Conservation (phyloP, 108 stramenopile species). For the Chaetoceros tenuissimus region DNA sequence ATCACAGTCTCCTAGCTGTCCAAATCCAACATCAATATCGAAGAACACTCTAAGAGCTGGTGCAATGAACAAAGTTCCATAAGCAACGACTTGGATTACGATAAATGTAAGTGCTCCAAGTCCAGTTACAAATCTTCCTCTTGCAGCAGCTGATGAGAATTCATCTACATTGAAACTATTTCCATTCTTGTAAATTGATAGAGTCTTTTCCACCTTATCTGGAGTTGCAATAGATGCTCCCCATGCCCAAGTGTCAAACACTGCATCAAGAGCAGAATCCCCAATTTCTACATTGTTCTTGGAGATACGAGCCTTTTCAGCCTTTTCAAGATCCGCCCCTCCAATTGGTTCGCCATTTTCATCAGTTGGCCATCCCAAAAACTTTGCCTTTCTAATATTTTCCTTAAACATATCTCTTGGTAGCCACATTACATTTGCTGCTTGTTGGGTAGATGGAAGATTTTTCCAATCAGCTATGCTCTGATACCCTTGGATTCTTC, state of each 20-base stretch:
- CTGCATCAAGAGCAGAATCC: slow-evolving; percentile 33
- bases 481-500: slow-evolving; percentile 16
- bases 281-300: slow-evolving; percentile 17
- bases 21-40: slow-evolving; percentile 26
- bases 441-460: slow-evolving; percentile 18
- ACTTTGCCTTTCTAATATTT: slow-evolving; percentile 20
- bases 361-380: slow-evolving; percentile 25
- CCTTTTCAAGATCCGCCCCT: slow-evolving; percentile 17
- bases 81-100: slow-evolving; percentile 24
- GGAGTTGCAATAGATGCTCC: slow-evolving; percentile 35
- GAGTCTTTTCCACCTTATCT: slow-evolving; percentile 21
- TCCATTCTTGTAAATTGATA: slow-evolving; percentile 8
- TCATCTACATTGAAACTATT: slow-evolving; percentile 13
- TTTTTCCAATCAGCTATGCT: slow-evolving; percentile 21
- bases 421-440: slow-evolving; percentile 22
- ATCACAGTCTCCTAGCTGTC: slow-evolving; percentile 6
- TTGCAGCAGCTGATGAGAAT: slow-evolving; percentile 17
- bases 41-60: slow-evolving; percentile 18
- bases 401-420: slow-evolving; percentile 31
- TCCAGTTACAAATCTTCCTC: slow-evolving; percentile 20
- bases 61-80: slow-evolving; percentile 24
- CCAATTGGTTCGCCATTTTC: slow-evolving; percentile 24
- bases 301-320: slow-evolving; percentile 9
- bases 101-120: slow-evolving; percentile 27
- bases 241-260: slow-evolving; percentile 40